phyloP scores from a whole-genome alignment of 2,329 filamentous ascomycete genomes.

The Escovopsis weberi region DNA sequence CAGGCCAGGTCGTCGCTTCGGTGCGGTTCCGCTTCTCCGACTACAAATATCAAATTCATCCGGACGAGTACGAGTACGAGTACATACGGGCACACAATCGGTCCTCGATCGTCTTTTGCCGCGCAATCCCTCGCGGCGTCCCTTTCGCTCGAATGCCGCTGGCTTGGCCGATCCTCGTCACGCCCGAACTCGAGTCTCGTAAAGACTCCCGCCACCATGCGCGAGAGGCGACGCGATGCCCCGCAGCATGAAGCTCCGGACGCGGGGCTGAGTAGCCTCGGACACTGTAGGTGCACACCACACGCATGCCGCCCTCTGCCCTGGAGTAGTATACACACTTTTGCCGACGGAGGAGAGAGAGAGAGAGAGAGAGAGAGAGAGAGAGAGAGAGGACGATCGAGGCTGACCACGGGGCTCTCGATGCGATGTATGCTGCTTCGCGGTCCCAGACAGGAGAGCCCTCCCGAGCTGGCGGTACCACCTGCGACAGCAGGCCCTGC shows the following conservation, averaged over 20 bases:
- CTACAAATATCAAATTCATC: too few species aligned
- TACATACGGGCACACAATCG: too few species aligned
- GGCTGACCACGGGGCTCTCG: not conserved
- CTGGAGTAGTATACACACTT: not conserved
- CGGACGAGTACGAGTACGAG: too few species aligned
- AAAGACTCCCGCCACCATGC: constrained; percentile 13
- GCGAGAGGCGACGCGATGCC: constrained; percentile 18
- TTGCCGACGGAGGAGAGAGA: not conserved
- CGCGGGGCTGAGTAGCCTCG: constrained; percentile 65
- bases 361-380: not conserved
- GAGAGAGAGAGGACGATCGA: not conserved
- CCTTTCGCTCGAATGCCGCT: too few species aligned
- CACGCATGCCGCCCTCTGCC: not conserved
- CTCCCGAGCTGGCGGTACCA: constrained; percentile 82
- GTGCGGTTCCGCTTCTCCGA: too few species aligned
- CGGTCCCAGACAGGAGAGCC: constrained; percentile 56
- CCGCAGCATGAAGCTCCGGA: constrained; percentile 29
- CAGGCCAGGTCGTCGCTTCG: too few species aligned
- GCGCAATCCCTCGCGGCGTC: too few species aligned
- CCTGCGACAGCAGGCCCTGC: constrained; percentile 67
- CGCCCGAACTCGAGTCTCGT: not conserved
- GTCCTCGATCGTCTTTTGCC: too few species aligned
- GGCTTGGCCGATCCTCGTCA: too few species aligned
- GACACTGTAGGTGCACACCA: constrained; percentile 49
- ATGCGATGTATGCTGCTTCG: not conserved